Base-by-base conservation (phyloP, 176 grass and related monocot species). In the Luzula sylvatica region DNA sequence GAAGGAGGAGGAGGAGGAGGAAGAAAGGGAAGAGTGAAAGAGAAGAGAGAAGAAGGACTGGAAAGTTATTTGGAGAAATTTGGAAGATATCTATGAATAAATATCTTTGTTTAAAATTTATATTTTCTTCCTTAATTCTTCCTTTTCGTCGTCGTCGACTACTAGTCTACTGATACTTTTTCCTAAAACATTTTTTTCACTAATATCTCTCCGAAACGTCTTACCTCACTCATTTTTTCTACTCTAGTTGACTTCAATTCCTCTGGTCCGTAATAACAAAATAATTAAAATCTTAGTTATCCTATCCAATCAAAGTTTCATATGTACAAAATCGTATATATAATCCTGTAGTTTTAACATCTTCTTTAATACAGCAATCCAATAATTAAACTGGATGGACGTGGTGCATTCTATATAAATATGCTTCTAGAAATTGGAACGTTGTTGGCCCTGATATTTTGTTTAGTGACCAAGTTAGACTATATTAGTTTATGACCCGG, bases 111-210 rank as follows among this genome's bases (percentile, higher is more conserved):
- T n/a, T 61, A 62, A 45, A 40, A 26, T 42, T 53, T 54, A n/a
- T 5, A 13, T 54, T 55, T 42, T 18, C 20, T 54, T 68, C n/a
- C 22, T 43, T 40, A 18, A 39, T 48, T 45, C 70, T 39, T 79
- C 46, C 13, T 50, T 58, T 42, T 13, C 59, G 49, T 52, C 43
- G 26, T 24, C 53, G 44, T 74, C 58, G 30, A 46, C 24, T 64
- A 41, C 69, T 65, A 54, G 70, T 65, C 55, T 47, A 18, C 53
- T 52, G 29, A 71, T 72, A n/a, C n/a, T n/a, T n/a, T n/a, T n/a
- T n/a, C n/a, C n/a, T n/a, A n/a, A n/a, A n/a, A n/a, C 44, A 48
- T 58, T 67, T 32, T 25, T 42, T 52, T 55, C 2, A 15, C 44
- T 60, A 42, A 55, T 50, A 46, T 29, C 9, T 41, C 23, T 20